A percentile compares a stretch with the other conserved stretches of the same genome.
These are phyloP conservation scores for Aristolochia contorta DNA, from an alignment of 164 flowering plant genomes.

Conservation along the genomic window DNA sequence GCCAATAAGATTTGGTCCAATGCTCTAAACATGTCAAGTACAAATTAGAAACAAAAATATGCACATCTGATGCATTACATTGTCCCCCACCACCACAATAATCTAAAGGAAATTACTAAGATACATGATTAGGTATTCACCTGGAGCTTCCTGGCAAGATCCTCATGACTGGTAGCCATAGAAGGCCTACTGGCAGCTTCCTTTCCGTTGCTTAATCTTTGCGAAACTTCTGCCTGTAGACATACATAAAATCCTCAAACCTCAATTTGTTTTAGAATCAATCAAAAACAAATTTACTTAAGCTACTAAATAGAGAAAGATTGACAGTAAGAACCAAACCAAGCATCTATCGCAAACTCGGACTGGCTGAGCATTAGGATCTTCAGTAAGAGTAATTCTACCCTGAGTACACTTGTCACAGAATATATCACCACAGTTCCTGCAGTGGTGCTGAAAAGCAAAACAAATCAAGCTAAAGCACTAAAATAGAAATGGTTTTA, in stretches of 20 bases:
- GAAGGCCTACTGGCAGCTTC: conserved; percentile 51
- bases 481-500: neutral
- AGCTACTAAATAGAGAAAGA: too few relatives aligned
- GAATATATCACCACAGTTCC: conserved; percentile 97
- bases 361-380: conserved; percentile 80
- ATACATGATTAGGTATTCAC: conserved; percentile 17
- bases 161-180: conserved; percentile 70
- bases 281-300: neutral
- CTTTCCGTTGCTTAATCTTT: conserved; percentile 76
- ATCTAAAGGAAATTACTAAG: neutral
- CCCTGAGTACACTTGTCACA: conserved; percentile 98
- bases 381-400: conserved; percentile 80
- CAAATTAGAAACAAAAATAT: too few relatives aligned
- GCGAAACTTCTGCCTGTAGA: conserved; percentile 88
- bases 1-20: too few relatives aligned
- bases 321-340: conserved; percentile 32
- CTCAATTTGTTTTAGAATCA: neutral
- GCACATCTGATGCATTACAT: too few relatives aligned
- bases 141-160: conserved; percentile 95
- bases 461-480: conserved; percentile 1
- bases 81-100: too few relatives aligned
- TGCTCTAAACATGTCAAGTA: too few relatives aligned
- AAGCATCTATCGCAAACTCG: conserved; percentile 95
- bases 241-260: neutral
- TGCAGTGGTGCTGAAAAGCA: conserved; percentile 77